These are phyloP conservation scores for Phoenix dactylifera DNA, from an alignment of 176 grass and related monocot species.

Conservation along the genomic window DNA sequence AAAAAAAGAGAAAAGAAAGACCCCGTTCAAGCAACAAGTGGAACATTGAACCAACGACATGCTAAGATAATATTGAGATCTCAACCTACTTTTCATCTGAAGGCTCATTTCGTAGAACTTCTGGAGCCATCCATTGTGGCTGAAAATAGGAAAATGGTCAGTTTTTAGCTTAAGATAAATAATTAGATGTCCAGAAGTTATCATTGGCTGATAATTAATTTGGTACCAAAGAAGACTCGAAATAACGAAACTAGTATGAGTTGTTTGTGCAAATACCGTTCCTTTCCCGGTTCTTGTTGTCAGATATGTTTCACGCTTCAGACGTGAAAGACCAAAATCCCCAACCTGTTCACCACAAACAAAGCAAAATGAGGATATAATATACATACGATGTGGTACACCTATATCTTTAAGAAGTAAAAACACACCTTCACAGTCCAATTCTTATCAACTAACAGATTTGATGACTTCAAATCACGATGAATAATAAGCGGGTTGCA, in stretches of 20 bases:
- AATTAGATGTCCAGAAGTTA: no score
- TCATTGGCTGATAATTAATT: no score
- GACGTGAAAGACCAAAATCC: slow-evolving; percentile 97
- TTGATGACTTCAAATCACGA: slow-evolving; percentile 97
- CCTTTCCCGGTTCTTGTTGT: slow-evolving; percentile 92
- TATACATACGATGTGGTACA: slow-evolving; percentile 2
- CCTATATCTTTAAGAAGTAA: slow-evolving; percentile 18
- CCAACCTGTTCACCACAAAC: slow-evolving; percentile 51
- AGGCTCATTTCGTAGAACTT: slow-evolving; percentile 93
- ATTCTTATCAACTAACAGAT: slow-evolving; percentile 98
- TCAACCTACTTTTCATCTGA: slow-evolving; percentile 77
- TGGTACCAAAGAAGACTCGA: background rate
- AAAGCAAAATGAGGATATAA: slow-evolving; percentile 13
- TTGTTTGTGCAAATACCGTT: slow-evolving; percentile 55
- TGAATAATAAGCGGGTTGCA: slow-evolving; percentile 81
- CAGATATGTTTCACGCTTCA: slow-evolving; percentile 87
- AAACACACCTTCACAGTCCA: slow-evolving; percentile 84
- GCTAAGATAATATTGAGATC: background rate
- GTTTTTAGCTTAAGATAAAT: no score
- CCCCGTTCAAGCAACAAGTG: background rate
- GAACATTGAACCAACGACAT: background rate
- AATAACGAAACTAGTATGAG: background rate
- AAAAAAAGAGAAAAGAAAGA: no score
- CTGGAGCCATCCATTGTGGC: slow-evolving; percentile 99
- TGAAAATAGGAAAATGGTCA: slow-evolving; percentile 23